Percentiles rank a stretch among this genome's conserved stretches.
These are phyloP conservation scores for Chlorella variabilis DNA, from an alignment of 163 green algal genomes.

Conservation along the genomic window DNA sequence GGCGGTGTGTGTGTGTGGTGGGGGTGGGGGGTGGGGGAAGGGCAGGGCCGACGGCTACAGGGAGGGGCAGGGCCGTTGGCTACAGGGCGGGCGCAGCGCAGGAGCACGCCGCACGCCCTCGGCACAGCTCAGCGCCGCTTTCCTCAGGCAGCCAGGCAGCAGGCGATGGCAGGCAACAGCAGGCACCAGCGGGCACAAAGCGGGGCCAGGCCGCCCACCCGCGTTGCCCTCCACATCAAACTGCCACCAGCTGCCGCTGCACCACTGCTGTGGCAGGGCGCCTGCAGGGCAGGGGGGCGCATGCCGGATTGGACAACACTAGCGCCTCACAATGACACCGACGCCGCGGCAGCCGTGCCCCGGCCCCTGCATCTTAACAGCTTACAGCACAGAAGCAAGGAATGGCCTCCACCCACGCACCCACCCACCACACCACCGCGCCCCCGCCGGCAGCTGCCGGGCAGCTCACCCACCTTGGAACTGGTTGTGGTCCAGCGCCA, in stretches of 20 bases:
- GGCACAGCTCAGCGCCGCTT: too few relatives aligned
- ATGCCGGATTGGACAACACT: too few relatives aligned
- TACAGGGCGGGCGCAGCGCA: too few relatives aligned
- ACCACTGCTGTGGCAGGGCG: conserved; percentile 20
- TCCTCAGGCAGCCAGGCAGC: neutral
- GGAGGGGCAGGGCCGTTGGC: too few relatives aligned
- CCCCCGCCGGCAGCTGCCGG: neutral
- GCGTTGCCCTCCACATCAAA: conserved; percentile 35
- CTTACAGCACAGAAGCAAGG: too few relatives aligned
- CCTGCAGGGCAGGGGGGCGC: too few relatives aligned
- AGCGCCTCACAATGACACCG: too few relatives aligned
- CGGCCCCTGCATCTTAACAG: too few relatives aligned
- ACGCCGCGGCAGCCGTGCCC: too few relatives aligned
- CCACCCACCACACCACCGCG: neutral
- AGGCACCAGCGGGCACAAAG: neutral
- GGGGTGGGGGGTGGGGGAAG: too few relatives aligned
- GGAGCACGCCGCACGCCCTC: neutral
- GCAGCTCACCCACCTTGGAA: conserved; percentile 33
- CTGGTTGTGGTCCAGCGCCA: conserved; percentile 51
- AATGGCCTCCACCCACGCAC: too few relatives aligned
- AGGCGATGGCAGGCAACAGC: neutral
- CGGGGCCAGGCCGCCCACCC: neutral
- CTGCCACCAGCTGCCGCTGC: conserved; percentile 31
- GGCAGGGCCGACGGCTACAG: too few relatives aligned
- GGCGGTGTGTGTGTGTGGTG: neutral